phyloP scores from a whole-genome alignment of 2,329 filamentous ascomycete genomes.

The Leptodontidium sp. region DNA sequence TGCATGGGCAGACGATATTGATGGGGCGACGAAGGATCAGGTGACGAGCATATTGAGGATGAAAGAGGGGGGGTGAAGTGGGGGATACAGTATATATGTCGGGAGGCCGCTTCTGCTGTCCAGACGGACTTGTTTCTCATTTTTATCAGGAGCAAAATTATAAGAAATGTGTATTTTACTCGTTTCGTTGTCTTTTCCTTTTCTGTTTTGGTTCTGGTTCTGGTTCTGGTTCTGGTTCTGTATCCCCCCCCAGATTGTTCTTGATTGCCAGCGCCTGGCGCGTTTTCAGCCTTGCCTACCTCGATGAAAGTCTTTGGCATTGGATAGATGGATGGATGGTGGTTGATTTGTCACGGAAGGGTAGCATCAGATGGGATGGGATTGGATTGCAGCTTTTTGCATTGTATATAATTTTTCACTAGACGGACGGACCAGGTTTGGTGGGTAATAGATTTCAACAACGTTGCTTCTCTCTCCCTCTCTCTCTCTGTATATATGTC shows the following conservation, averaged over 20 bases:
- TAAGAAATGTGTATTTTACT: slow-evolving; percentile 19
- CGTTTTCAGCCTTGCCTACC: background rate
- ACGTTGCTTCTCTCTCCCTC: no score
- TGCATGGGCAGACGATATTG: background rate
- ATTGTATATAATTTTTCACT: background rate
- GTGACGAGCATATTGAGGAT: background rate
- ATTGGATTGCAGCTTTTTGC: background rate
- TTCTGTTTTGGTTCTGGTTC: background rate
- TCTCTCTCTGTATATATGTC: no score
- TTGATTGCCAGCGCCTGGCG: slow-evolving; percentile 3
- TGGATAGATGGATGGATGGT: background rate
- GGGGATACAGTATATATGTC: slow-evolving; percentile 4
- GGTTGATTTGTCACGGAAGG: background rate
- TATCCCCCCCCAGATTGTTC: background rate
- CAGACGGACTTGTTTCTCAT: background rate
- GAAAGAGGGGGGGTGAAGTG: background rate
- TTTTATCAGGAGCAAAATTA: slow-evolving; percentile 6
- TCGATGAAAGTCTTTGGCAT: no score
- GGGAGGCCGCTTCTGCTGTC: no score
- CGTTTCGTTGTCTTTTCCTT: background rate
- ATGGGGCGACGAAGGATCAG: background rate
- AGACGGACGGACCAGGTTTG: background rate
- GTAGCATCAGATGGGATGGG: background rate
- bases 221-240: background rate
- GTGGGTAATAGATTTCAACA: background rate